Evolutionary conservation across 345 rosid genomes (phyloP), one percentile per base, ranked within the genome.

Genomic region (Brassica napus): DNA sequence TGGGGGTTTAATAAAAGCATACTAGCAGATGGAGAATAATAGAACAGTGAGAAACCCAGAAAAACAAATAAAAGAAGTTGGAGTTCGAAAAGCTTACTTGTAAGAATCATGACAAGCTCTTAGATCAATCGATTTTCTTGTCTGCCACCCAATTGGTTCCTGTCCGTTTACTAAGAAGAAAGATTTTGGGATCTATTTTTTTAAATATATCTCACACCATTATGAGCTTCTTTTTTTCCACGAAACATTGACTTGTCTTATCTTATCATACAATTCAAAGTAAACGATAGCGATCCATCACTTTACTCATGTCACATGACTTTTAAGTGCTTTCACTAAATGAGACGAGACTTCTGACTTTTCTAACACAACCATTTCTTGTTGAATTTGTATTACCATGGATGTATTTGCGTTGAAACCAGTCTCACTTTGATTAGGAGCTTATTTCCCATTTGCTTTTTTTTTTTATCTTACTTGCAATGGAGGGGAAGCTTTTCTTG

Each of bases 91-190:
- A 54, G 24, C 59, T 54, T 16, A 54, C 59, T 54, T 54, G 23
- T 54, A 54, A 54, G 59, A 54, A 55, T 23, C 83, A 80, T 80
- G 83, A 39, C 39, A 26, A 37, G 18, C 35, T 39, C 9, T 1
- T 47, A 1, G 61, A 69, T 74, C 72, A 54, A 55, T 75, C 11
- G 6, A 67, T 35, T 26, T 16, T 65, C 42, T 42, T 47, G 34
- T 59, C 8, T 68, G 26, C 21, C 11, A 71, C 62, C 3, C 7
- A 32, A 66, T 44, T 15, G 74, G 32, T 72, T 26, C 61, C 8
- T 79, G 37, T 49, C 54, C 54, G 54, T 14, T 49, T 14, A 49
- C 55, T 49, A 49, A n/a, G 44, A 69, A 52, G 62, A 67, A 66
- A 24, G 11, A 4, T 23, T 24, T 14, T n/a, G 10, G 67, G 34